Base-by-base conservation (phyloP, 352 stramenopile genomes). In the Nannochloropsis limnetica region DNA sequence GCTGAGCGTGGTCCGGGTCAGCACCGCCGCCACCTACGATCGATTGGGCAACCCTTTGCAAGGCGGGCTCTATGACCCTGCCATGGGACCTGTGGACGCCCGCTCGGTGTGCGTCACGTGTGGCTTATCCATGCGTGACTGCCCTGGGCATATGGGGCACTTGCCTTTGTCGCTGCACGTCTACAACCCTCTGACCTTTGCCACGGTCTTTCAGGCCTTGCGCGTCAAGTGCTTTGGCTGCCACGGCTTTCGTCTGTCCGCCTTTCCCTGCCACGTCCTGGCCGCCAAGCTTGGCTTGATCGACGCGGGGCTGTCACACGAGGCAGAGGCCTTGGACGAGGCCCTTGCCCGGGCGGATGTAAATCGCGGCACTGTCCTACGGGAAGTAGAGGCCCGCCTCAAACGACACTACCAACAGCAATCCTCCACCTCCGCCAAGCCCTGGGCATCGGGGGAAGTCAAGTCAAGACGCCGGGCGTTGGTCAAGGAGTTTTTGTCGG, bases 161-260 rank as follows among this genome's bases (percentile, higher is more conserved):
- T 97, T 99, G 83, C 95, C 99, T 90, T 90, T 99, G 49, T 94
- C 93, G 81, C 93, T 99, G 37, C 96, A 96, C 5, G 90, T 99
- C 37, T 99, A 99, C 87, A 96, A 99, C 88, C 96, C 96, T 0
- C 89, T 99, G 54, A 90, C 99, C 22, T 99, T 99, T 83, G 68
- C 82, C 0, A 91, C 95, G 44, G 89, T 99, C 87, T 89, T 98
- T 82, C 95, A 93, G 74, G 87, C 99, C 31, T 90, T 99, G 83
- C 94, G 96, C 86, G 91, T 91, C 87, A 99, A 99, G 87, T 99
- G 97, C 91, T 94, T 98, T 80, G 93, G 91, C 80, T 99, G 97
- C 91, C 95, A 99, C 90, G 61, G 61, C 61, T 74, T 74, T 29
- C 61, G 61, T 74, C 22, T 74, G 25, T 74, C 61, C 20, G 25